Percentiles rank a stretch among this genome's conserved stretches.
These are phyloP conservation scores for Starmerella floricola DNA, from an alignment of 805 yeast genomes.

Conservation along the genomic window DNA sequence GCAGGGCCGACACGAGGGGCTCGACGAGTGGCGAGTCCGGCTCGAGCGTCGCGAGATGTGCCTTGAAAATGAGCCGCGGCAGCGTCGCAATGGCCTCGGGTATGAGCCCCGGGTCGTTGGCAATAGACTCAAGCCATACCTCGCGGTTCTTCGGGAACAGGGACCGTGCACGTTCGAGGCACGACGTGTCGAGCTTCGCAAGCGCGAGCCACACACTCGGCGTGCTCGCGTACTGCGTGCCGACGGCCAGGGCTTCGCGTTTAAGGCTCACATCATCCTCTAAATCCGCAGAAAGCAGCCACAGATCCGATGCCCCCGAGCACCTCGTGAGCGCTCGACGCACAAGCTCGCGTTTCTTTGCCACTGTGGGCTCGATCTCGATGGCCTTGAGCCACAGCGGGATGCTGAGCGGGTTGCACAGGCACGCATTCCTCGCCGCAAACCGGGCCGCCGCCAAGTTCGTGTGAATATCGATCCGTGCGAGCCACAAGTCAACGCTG, in stretches of 20 bases:
- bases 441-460: constrained; percentile 35
- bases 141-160: constrained; percentile 1
- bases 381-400: constrained; percentile 63
- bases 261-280: constrained; percentile 45
- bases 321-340: constrained; percentile 59
- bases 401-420: constrained; percentile 42
- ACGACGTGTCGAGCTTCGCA: background rate
- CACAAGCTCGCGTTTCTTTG: constrained; percentile 44
- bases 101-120: background rate
- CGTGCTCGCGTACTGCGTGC: constrained; percentile 38
- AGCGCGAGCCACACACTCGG: constrained; percentile 5
- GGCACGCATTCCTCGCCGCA: constrained; percentile 55
- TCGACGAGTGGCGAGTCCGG: background rate
- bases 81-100: constrained; percentile 2
- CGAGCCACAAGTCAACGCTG: constrained; percentile 72
- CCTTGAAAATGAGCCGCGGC: too few species aligned
- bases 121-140: constrained; percentile 1
- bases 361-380: constrained; percentile 48
- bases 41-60: too few species aligned
- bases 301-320: constrained; percentile 47
- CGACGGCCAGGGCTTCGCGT: constrained; percentile 45
- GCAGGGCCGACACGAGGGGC: too few species aligned
- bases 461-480: constrained; percentile 51
- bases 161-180: background rate
- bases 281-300: constrained; percentile 52